A percentile compares a stretch with the other conserved stretches of the same genome.
These are phyloP conservation scores for Microdochium nivale DNA, from an alignment of 2,329 filamentous ascomycete genomes.

Conservation along the genomic window DNA sequence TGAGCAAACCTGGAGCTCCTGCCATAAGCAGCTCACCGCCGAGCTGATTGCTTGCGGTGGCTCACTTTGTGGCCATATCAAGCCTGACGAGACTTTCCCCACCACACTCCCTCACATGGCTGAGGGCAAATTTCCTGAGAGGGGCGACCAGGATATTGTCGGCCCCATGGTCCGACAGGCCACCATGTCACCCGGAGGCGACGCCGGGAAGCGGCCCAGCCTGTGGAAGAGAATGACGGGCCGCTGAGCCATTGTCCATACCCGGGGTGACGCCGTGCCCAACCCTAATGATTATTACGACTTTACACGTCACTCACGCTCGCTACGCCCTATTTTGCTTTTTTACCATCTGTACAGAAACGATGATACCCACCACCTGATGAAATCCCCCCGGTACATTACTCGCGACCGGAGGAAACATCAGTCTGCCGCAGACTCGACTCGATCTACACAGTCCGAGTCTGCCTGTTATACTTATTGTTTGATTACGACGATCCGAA, in stretches of 20 bases:
- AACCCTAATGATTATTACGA: neutral
- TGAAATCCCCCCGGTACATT: neutral
- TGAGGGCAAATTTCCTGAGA: constrained; percentile 77
- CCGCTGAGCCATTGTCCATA: constrained; percentile 4
- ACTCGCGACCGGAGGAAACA: neutral
- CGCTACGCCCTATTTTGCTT: neutral
- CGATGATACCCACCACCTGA: neutral
- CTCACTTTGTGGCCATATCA: constrained; percentile 28
- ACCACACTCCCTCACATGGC: constrained; percentile 61
- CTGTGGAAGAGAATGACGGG: constrained; percentile 24
- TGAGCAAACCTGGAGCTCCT: constrained; percentile 63
- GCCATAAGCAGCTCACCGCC: constrained; percentile 57
- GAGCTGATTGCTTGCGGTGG: constrained; percentile 34
- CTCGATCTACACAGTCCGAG: neutral
- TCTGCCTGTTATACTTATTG: neutral
- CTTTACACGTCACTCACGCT: constrained; percentile 1
- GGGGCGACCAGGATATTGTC: constrained; percentile 87
- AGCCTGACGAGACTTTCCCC: constrained; percentile 47
- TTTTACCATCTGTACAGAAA: neutral
- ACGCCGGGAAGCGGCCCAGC: constrained; percentile 15
- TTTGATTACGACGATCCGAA: neutral
- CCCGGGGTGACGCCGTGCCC: neutral
- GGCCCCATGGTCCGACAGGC: constrained; percentile 72
- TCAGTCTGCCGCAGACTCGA: neutral
- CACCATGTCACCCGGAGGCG: constrained; percentile 32